phyloP scores from a whole-genome alignment of 495 filamentous ascomycete species.

The Cercophora newfieldiana region DNA sequence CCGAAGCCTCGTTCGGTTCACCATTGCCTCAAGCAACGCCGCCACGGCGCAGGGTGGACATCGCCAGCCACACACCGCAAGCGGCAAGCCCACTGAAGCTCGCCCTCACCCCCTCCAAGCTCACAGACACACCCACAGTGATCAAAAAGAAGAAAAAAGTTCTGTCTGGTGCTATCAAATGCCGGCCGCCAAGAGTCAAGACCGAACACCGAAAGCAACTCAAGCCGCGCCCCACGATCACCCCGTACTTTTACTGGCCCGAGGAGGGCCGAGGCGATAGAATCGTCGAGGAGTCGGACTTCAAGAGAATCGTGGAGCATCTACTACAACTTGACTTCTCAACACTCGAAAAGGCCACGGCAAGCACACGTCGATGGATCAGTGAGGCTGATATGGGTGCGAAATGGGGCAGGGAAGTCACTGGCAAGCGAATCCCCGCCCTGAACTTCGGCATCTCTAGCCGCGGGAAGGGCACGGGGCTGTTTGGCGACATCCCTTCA shows the following conservation, averaged over 20 bases:
- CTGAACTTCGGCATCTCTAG: background rate
- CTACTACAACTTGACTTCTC: slow-evolving; percentile 86
- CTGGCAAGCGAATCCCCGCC: slow-evolving; percentile 31
- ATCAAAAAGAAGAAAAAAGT: slow-evolving; percentile 39
- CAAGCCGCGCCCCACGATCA: slow-evolving; percentile 43
- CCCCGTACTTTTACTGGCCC: slow-evolving; percentile 70
- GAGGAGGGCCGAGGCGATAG: slow-evolving; percentile 65
- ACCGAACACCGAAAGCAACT: slow-evolving; percentile 44
- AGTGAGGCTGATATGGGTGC: slow-evolving; percentile 45
- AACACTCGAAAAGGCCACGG: slow-evolving; percentile 62
- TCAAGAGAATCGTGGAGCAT: slow-evolving; percentile 73
- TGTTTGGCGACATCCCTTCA: background rate
- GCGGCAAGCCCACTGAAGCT: slow-evolving; percentile 28
- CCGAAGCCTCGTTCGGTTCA: slow-evolving; percentile 29
- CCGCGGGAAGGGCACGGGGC: background rate
- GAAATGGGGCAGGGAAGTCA: slow-evolving; percentile 50
- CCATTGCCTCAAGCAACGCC: slow-evolving; percentile 34
- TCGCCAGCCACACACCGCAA: slow-evolving; percentile 20
- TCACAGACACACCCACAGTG: slow-evolving; percentile 12
- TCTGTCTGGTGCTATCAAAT: slow-evolving; percentile 53
- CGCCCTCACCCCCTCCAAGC: slow-evolving; percentile 3
- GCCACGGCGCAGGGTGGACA: slow-evolving; percentile 29
- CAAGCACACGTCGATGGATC: slow-evolving; percentile 73
- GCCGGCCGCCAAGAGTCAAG: slow-evolving; percentile 59
- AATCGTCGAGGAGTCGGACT: slow-evolving; percentile 68